These are phyloP conservation scores for Microbotryomycetes sp. DNA, from an alignment of 1,284 basidiomycete genomes.

Conservation along the genomic window DNA sequence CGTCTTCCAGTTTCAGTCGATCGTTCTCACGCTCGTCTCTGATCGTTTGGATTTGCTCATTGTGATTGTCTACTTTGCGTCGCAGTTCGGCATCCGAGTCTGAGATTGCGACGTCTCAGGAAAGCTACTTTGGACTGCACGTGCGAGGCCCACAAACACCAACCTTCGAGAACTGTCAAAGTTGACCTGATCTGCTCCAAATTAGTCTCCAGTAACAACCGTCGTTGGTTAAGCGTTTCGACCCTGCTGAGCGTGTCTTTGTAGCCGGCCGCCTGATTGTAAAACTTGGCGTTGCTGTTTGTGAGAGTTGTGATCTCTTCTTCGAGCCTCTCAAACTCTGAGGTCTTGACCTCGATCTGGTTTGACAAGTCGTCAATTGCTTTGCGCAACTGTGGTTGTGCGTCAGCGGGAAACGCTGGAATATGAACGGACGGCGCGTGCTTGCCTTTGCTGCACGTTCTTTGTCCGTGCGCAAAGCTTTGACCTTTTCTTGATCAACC, in stretches of 20 bases:
- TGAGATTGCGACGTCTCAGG: too few relatives aligned
- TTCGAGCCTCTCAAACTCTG: constrained; percentile 66
- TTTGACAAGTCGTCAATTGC: constrained; percentile 60
- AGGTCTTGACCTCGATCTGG: constrained; percentile 61
- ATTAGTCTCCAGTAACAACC: constrained; percentile 57
- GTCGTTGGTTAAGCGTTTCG: constrained; percentile 59
- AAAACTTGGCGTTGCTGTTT: constrained; percentile 69
- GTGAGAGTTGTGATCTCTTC: constrained; percentile 59
- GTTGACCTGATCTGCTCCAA: constrained; percentile 52
- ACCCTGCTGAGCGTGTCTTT: constrained; percentile 70
- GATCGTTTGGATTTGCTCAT: constrained; percentile 54
- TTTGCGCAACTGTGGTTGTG: constrained; percentile 53
- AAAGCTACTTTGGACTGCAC: too few relatives aligned
- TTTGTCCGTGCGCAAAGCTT: constrained; percentile 75
- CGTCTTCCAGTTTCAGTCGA: constrained; percentile 52
- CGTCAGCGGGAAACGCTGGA: constrained; percentile 36
- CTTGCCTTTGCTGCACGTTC: constrained; percentile 63
- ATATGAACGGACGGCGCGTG: constrained; percentile 33
- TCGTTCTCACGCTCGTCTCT: constrained; percentile 49
- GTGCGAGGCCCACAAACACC: too few relatives aligned
- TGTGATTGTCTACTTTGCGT: constrained; percentile 62
- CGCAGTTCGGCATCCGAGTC: constrained; percentile 72
- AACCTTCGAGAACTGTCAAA: constrained; percentile 65
- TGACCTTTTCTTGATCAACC: constrained; percentile 80
- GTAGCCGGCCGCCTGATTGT: constrained; percentile 74